Base-by-base conservation (phyloP, 2,329 filamentous ascomycete genomes). In the Penicillium occitanis region DNA sequence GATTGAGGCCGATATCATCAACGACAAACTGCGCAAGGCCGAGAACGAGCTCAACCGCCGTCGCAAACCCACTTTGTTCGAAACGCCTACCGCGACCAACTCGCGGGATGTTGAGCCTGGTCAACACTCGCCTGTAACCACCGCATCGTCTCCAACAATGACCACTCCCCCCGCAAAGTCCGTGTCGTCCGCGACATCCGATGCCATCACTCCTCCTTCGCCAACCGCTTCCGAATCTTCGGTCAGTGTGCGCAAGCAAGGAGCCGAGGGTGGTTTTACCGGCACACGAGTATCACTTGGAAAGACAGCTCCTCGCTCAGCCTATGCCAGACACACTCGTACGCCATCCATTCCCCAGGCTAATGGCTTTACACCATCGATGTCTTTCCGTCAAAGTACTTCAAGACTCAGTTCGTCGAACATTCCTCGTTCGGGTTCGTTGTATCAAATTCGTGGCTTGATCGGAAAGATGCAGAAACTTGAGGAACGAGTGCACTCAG, bases 401-500 rank as follows among this genome's bases (percentile, higher is more conserved):
- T 70, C 73, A n/a, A 69, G 69, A 44, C 68, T 67, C 37, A 66
- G 66, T 51, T 50, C 69, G 64, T 22, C 67, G n/a, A 76, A 77
- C 33, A 73, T 88, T 63, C 84, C 86, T 53, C 83, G 86, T 68
- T 88, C 87, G 35, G 85, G 86, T 69, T 98, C 95, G 1, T 87
- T 99, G 60, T 91, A 91, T 70, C 95, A 99, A 76, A 96, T 99
- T 73, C 92, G 94, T 69, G 91, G 90, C 35, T 88, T 99, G 70
- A 97, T 96, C 66, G 93, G 92, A 33, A 95, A 98, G 80, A 97
- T 98, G 93, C 92, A 97, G 79, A 91, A 92, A 71, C 88, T 99
- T 68, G 95, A 98, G 77, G 92, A 95, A 69, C 88, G 95, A 53
- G 94, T 99, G 10, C 93, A 98, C 68, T 92, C 90, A 28, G 95